Base-by-base conservation (phyloP, 1,139 yeast species). In the Lodderomyces oxycetoniae region DNA sequence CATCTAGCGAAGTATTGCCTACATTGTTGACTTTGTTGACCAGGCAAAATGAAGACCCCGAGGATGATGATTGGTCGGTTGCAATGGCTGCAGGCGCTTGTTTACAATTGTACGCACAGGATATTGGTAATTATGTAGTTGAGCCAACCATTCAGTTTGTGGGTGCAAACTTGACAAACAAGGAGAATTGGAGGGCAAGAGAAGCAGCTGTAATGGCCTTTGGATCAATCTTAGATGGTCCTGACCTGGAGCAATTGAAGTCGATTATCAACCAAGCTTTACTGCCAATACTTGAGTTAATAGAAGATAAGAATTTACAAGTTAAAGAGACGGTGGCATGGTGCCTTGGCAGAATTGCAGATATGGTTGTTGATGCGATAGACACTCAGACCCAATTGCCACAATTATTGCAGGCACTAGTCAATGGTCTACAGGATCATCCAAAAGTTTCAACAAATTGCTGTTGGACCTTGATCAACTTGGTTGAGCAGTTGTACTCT, bases 11-110 rank as follows among this genome's bases (percentile, higher is more conserved):
- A 50, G 94, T 91, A 12, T 72, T 91, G 41, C 98, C 98, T 24
- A 86, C 94, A 15, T 67, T 91, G 43, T 71, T 91, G 48, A 70
- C 75, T 26, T 69, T 91, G 41, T 73, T 91, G 43, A 85, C 93
- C 10, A 77, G 88, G 56, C 96, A 88, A 58, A 91, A 87, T 55
- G 96, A 86, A 39, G 95, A 85, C 48, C 79, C 85, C 23, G 91
- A 81, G 53, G 96, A 88, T 55, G 98, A 91, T 53, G 95, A 87
- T 50, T 91, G 98, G 98, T 84, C 89, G 37, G 95, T 88, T 30
- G 80, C 96, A 6, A 91, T 91, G 98, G 96, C 98, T 34, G 96
- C 98, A 2, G 98, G 96, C 50, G 91, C 97, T 10, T 93, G 97
- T 62, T 68, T 91, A 52, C 96, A 87, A 63, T 69, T 91, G 43